phyloP scores from a whole-genome alignment of 2,329 filamentous ascomycete genomes.

The Colletotrichum agaves region DNA sequence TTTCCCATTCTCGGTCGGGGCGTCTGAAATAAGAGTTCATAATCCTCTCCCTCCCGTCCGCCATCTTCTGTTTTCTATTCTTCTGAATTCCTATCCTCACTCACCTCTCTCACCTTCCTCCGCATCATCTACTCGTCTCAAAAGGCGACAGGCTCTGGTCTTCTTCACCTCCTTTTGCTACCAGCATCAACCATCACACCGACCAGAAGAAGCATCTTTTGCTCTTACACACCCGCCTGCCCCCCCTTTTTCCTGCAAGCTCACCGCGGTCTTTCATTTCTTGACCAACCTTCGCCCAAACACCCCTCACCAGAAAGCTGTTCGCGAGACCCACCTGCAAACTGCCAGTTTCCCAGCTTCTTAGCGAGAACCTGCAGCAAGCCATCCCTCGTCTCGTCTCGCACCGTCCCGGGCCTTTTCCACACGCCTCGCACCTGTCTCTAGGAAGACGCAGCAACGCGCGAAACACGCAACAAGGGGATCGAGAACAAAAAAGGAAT shows the following conservation, averaged over 20 bases:
- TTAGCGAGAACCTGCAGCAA: conserved; percentile 36
- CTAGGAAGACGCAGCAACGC: conserved; percentile 12
- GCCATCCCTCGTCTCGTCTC: conserved; percentile 18
- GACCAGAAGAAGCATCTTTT: background rate
- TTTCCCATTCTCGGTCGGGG: conserved; percentile 36
- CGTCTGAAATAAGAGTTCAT: conserved; percentile 35
- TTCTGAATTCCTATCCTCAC: conserved; percentile 27
- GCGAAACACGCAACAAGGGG: conserved; percentile 11
- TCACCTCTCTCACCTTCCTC: conserved; percentile 13
- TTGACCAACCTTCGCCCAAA: conserved; percentile 15
- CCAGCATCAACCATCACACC: conserved; percentile 12
- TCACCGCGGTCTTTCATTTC: conserved; percentile 25
- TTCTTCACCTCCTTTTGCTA: conserved; percentile 5
- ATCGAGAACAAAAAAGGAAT: background rate
- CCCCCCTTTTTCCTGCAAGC: conserved; percentile 33
- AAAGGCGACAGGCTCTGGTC: conserved; percentile 18
- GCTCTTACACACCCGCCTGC: conserved; percentile 17
- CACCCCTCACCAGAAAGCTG: conserved; percentile 11
- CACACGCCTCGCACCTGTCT: conserved; percentile 6
- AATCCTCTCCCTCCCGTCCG: conserved; percentile 35
- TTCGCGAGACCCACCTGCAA: conserved; percentile 28
- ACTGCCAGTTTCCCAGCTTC: conserved; percentile 24
- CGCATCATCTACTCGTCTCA: conserved; percentile 2
- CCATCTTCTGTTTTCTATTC: conserved; percentile 13
- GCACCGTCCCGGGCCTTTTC: conserved; percentile 4